phyloP scores from a whole-genome alignment of 2,329 filamentous ascomycete genomes.

The Microthyrium microscopicum region DNA sequence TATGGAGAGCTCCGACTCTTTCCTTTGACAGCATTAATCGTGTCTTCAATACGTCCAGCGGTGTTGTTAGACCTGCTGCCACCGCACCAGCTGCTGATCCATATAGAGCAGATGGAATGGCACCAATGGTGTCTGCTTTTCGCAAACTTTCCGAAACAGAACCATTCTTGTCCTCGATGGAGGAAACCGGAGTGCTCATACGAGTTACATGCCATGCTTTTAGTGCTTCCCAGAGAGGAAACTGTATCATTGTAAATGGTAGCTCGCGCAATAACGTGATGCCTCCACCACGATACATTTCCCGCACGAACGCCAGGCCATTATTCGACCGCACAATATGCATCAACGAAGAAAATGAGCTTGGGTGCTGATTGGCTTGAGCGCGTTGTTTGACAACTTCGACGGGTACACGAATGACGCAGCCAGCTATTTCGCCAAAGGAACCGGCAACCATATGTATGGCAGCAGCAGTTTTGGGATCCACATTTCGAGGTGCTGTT shows the following conservation, averaged over 20 bases:
- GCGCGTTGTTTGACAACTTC: constrained; percentile 96
- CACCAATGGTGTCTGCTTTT: constrained; percentile 28
- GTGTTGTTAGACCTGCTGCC: constrained; percentile 78
- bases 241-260: constrained; percentile 93
- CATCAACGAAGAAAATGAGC: constrained; percentile 47
- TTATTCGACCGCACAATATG: constrained; percentile 41
- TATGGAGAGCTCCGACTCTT: constrained; percentile 38
- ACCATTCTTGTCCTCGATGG: constrained; percentile 17
- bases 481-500: neutral
- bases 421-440: constrained; percentile 80
- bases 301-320: constrained; percentile 43
- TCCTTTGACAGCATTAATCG: constrained; percentile 77
- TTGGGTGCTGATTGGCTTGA: constrained; percentile 69
- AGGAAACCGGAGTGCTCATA: constrained; percentile 4
- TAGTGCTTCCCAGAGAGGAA: constrained; percentile 89
- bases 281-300: constrained; percentile 80
- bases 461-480: constrained; percentile 16
- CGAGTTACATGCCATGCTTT: constrained; percentile 49
- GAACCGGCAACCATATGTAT: constrained; percentile 72
- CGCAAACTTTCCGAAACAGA: constrained; percentile 19
- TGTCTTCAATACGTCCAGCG: constrained; percentile 92
- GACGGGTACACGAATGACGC: constrained; percentile 80
- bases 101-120: constrained; percentile 66
- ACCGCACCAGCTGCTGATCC: constrained; percentile 71
- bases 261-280: constrained; percentile 93